Conservation (phyloP, 176 grass and related monocot genomes). For the barley (Hordeum vulgare) region DNA sequence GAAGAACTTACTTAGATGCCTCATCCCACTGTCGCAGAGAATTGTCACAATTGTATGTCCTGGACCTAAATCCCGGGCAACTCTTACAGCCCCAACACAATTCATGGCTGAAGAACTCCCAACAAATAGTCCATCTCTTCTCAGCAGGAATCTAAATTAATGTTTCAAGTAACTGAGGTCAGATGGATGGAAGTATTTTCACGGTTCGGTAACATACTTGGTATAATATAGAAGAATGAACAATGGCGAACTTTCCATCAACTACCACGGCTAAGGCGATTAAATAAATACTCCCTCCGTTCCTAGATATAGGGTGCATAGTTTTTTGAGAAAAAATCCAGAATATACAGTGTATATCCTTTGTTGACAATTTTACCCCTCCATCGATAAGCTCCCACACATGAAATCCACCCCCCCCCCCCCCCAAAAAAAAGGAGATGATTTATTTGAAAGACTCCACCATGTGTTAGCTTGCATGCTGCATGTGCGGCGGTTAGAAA, state of each 20-base stretch:
- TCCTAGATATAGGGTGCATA: too few species aligned
- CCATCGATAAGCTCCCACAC: too few species aligned
- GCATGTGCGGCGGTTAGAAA: too few species aligned
- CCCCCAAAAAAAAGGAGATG: too few species aligned
- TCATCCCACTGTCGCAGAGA: conserved; percentile 89
- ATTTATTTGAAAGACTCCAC: too few species aligned
- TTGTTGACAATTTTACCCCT: too few species aligned
- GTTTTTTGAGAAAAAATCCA: too few species aligned
- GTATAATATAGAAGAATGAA: conserved; percentile 6
- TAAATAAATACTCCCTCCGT: neutral
- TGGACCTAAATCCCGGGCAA: conserved; percentile 70
- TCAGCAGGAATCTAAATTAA: conserved; percentile 69
- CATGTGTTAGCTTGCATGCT: too few species aligned
- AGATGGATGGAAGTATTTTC: neutral
- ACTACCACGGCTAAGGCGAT: neutral
- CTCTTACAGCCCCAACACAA: conserved; percentile 81
- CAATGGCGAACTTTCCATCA: neutral
- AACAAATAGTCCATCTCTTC: conserved; percentile 83
- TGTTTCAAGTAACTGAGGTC: conserved; percentile 25
- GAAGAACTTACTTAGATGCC: conserved; percentile 95
- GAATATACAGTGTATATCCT: too few species aligned
- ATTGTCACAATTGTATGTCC: conserved; percentile 95
- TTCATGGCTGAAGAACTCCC: conserved; percentile 98
- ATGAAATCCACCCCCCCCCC: too few species aligned
- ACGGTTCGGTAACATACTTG: neutral